phyloP scores from a whole-genome alignment of 1,139 yeast genomes.

The Yamadazyma triangularis region DNA sequence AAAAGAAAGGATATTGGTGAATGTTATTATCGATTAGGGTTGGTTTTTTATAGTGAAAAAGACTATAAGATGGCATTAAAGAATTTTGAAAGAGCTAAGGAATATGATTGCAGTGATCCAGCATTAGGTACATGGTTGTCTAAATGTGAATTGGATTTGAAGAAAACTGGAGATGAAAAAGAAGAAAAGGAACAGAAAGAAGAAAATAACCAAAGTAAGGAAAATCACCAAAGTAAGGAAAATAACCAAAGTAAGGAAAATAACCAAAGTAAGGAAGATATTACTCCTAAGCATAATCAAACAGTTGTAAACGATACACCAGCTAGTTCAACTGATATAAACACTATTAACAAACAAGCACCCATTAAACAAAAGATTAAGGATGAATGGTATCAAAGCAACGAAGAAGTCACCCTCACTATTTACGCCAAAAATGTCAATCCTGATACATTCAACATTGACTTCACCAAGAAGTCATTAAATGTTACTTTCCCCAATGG shows the following conservation, averaged over 20 bases:
- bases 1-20: constrained; percentile 50
- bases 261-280: neutral
- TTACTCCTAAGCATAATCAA: neutral
- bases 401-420: constrained; percentile 55
- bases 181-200: constrained; percentile 1
- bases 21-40: constrained; percentile 57
- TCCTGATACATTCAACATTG: constrained; percentile 33
- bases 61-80: constrained; percentile 43
- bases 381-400: constrained; percentile 78
- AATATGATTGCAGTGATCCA: constrained; percentile 42
- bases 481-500: constrained; percentile 44
- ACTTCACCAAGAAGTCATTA: constrained; percentile 28
- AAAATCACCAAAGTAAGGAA: neutral
- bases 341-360: constrained; percentile 34
- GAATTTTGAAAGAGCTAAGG: constrained; percentile 47
- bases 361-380: constrained; percentile 46
- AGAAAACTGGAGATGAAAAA: neutral
- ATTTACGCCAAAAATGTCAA: constrained; percentile 69
- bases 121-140: constrained; percentile 49
- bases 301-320: neutral
- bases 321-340: constrained; percentile 20
- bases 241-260: neutral
- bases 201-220: constrained; percentile 7
- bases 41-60: constrained; percentile 45
- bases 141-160: constrained; percentile 35